phyloP scores from a whole-genome alignment of 2,329 filamentous ascomycete genomes.

The Epicoccum sorghinum region DNA sequence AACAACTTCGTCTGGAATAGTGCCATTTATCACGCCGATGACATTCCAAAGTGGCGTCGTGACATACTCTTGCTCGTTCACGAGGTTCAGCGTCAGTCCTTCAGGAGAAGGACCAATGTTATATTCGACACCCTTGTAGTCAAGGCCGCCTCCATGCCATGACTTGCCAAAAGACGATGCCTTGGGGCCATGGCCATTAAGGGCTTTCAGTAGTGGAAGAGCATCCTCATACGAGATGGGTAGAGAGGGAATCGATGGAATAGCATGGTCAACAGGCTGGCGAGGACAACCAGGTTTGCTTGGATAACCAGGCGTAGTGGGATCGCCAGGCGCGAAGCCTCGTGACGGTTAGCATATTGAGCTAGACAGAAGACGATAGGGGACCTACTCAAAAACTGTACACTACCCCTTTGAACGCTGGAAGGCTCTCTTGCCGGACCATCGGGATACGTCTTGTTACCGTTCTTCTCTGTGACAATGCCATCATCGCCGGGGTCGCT shows the following conservation, averaged over 20 bases:
- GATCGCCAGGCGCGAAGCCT: constrained; percentile 71
- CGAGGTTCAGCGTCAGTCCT: constrained; percentile 59
- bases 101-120: constrained; percentile 83
- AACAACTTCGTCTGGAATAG: constrained; percentile 81
- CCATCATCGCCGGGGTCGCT: constrained; percentile 90
- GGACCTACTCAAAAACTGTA: constrained; percentile 62
- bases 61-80: constrained; percentile 58
- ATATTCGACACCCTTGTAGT: constrained; percentile 82
- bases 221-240: constrained; percentile 90
- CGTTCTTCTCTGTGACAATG: constrained; percentile 79
- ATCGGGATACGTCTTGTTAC: constrained; percentile 77
- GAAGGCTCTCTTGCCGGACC: constrained; percentile 87
- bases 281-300: constrained; percentile 88
- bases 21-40: constrained; percentile 90
- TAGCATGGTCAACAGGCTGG: constrained; percentile 70
- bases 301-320: constrained; percentile 91
- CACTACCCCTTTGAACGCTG: constrained; percentile 87
- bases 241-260: constrained; percentile 85
- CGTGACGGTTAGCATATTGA: constrained; percentile 17
- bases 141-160: constrained; percentile 76
- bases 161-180: constrained; percentile 73
- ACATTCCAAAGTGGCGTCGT: constrained; percentile 69
- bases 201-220: constrained; percentile 81
- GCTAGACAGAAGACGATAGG: too few relatives aligned
- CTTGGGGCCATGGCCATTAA: constrained; percentile 86